Conservation (phyloP, 2,329 filamentous ascomycete genomes). For the Paracoccidioides lutzii region DNA sequence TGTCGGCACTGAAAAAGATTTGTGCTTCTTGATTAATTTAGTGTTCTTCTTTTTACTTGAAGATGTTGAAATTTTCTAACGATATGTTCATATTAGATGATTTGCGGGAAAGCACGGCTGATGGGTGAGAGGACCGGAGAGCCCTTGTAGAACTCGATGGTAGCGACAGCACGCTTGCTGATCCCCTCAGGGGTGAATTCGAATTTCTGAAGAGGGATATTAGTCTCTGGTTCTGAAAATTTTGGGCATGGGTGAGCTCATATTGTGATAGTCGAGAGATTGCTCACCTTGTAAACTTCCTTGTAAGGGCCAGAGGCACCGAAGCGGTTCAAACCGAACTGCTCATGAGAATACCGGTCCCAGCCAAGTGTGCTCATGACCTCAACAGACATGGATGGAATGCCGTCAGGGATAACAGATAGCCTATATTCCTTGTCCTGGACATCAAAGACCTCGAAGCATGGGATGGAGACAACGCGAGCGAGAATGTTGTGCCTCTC, state of each 20-base stretch:
- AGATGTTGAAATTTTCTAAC: not conserved
- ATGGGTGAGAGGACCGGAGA: constrained; percentile 85
- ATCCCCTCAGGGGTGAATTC: constrained; percentile 97
- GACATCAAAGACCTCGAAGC: constrained; percentile 90
- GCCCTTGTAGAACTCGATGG: constrained; percentile 95
- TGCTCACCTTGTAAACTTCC: constrained; percentile 79
- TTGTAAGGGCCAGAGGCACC: constrained; percentile 95
- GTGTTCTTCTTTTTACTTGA: not conserved
- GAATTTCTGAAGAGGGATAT: constrained; percentile 58
- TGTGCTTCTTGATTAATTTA: too few species aligned
- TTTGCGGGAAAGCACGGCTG: constrained; percentile 95
- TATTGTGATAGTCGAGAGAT: not conserved
- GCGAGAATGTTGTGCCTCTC: constrained; percentile 79
- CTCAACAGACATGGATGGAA: constrained; percentile 86
- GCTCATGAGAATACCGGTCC: constrained; percentile 98
- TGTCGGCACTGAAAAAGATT: too few species aligned
- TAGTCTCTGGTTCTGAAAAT: too few species aligned
- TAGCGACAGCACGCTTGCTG: constrained; percentile 82
- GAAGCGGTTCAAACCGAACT: constrained; percentile 98
- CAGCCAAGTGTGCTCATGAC: constrained; percentile 95
- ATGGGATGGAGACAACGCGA: constrained; percentile 89
- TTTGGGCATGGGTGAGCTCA: too few species aligned
- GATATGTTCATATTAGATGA: constrained; percentile 52
- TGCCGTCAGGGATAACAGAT: constrained; percentile 81
- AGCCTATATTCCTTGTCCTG: constrained; percentile 94